Evolutionary conservation across 805 yeast species (phyloP).

Genomic region (Candida morakotiae): DNA sequence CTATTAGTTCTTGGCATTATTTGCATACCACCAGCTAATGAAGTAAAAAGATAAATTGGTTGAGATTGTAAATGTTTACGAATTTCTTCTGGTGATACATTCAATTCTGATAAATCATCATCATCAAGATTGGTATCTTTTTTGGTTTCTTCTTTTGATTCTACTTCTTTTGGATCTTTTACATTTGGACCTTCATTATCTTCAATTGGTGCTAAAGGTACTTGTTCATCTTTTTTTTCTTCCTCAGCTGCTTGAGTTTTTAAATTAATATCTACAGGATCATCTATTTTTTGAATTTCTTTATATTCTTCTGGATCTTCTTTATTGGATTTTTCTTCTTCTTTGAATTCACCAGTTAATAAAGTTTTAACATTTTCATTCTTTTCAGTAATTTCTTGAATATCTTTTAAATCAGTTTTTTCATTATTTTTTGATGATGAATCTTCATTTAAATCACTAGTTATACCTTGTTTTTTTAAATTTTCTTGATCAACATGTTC

Average conservation of each 20-base stretch:
- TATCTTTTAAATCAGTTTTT: not conserved
- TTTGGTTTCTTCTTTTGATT: not conserved
- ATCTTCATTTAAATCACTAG: slow-evolving; percentile 3
- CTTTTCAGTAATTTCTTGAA: slow-evolving; percentile 1
- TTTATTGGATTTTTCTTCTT: not conserved
- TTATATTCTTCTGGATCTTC: slow-evolving; percentile 3
- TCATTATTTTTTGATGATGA: slow-evolving; percentile 3
- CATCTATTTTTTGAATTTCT: slow-evolving; percentile 2
- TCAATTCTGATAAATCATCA: slow-evolving; percentile 22
- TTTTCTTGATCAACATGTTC: slow-evolving; percentile 1
- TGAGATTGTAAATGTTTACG: slow-evolving; percentile 40
- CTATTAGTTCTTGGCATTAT: slow-evolving; percentile 75
- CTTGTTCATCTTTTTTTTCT: slow-evolving; percentile 8
- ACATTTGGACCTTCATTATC: slow-evolving; percentile 1
- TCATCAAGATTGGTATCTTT: slow-evolving; percentile 3
- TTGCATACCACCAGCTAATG: slow-evolving; percentile 83
- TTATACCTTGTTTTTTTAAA: slow-evolving; percentile 1
- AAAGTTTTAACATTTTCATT: slow-evolving; percentile 3
- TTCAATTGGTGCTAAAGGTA: slow-evolving; percentile 3
- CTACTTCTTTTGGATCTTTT: slow-evolving; percentile 4
- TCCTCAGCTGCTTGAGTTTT: slow-evolving; percentile 6
- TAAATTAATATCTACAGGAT: not conserved
- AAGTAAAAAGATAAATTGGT: slow-evolving; percentile 77
- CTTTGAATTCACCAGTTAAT: slow-evolving; percentile 1
- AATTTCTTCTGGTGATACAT: slow-evolving; percentile 38